Percentiles rank a stretch among this genome's conserved stretches.
Evolutionary conservation across 495 filamentous ascomycete species (phyloP).

Genomic region (Baudoinia panamericana): DNA sequence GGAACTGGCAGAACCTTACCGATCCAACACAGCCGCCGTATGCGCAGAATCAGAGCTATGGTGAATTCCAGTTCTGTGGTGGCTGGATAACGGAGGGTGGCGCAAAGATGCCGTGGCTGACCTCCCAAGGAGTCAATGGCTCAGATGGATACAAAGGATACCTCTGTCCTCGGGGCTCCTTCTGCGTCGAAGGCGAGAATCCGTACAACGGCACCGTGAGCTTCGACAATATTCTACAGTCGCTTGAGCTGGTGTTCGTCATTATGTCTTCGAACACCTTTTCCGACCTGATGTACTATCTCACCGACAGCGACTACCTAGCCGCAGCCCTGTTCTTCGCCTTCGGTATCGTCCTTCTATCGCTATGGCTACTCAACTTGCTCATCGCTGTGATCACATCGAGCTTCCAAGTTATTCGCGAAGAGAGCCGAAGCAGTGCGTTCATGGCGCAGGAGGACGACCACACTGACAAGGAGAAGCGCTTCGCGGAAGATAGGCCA

Average conservation of each 20-base stretch:
- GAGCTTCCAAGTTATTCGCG: conserved; percentile 94
- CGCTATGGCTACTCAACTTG: conserved; percentile 92
- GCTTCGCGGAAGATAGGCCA: conserved; percentile 18
- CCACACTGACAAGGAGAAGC: conserved; percentile 27
- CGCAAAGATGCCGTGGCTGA: conserved; percentile 51
- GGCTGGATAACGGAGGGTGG: conserved; percentile 60
- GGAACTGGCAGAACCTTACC: conserved; percentile 36
- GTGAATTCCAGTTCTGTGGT: conserved; percentile 67
- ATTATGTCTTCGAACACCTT: conserved; percentile 98
- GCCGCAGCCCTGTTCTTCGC: conserved; percentile 65
- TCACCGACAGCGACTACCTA: conserved; percentile 81
- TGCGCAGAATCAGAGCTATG: conserved; percentile 36
- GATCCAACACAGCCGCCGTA: conserved; percentile 34
- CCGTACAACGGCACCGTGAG: conserved; percentile 79
- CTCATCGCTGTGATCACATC: conserved; percentile 97
- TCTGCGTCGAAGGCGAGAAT: conserved; percentile 65
- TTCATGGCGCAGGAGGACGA: conserved; percentile 60
- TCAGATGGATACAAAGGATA: conserved; percentile 63
- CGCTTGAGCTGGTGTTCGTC: conserved; percentile 91
- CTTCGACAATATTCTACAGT: conserved; percentile 89
- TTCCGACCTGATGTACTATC: conserved; percentile 84
- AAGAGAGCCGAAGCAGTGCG: conserved; percentile 87
- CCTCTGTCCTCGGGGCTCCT: conserved; percentile 68
- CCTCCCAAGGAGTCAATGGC: conserved; percentile 33
- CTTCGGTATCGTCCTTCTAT: conserved; percentile 78